Evolutionary conservation across 495 filamentous ascomycete genomes (phyloP), one percentile per base, ranked within the genome.

Genomic region (Xylaria sp.): DNA sequence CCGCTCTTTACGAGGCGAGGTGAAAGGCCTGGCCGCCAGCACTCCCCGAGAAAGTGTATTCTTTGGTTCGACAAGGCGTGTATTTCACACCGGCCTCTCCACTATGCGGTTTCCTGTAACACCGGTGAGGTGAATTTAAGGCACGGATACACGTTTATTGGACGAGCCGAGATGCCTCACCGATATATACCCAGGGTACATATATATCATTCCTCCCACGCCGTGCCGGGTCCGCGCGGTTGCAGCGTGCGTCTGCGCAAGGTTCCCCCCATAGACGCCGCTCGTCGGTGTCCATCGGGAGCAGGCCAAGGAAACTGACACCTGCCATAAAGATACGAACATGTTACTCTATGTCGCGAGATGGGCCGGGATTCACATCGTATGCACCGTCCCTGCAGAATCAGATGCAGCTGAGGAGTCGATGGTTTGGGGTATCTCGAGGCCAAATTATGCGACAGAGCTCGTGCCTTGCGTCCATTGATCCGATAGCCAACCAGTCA

Each of bases 191-290:
- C 21, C 35, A 53, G 58, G 68, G 46, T 70, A 33, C 35, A 35
- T 53, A 31, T 55, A 55, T 11, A 64, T 35, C 7, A 8, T 44
- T 11, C 40, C 14, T 53, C 21, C 17, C 58, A 64, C 57, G 68
- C 68, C 43, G 68, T 40, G 44, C 58, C 46, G 69, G 61, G 64
- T 31, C 66, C 31, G 66, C 62, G 65, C 46, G 46, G 68, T 37
- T 64, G 69, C 61, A 66, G 50, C 50, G 61, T 40, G 21, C 9
- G 44, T 57, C 35, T n/a, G 14, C 52, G 41, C 41, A 40, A 19
- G 40, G 33, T n/a, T n/a, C 40, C 43, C 40, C 57, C 67, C 21
- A 19, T 43, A 63, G 41, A 35, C 67, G 67, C 57, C 52, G 55
- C 53, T 40, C 29, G 17, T 48, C 53, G 53, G 19, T 21, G 53